Base-by-base conservation (phyloP, 768 basidiomycete species). In the Hygrophorus russula region DNA sequence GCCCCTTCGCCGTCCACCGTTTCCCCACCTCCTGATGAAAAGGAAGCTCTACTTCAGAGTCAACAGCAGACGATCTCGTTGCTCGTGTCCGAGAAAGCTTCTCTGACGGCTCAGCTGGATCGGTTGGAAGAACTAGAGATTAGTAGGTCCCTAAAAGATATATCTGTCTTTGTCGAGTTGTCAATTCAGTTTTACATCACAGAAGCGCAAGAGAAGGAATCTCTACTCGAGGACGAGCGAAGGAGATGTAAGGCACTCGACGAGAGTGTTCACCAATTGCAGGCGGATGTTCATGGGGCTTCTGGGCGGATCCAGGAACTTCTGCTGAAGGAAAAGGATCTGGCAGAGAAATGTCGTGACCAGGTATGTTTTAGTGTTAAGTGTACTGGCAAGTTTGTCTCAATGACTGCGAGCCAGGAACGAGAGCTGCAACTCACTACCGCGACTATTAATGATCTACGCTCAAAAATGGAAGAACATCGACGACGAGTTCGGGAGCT, bases 41-140 rank as follows among this genome's bases (percentile, higher is more conserved):
- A 59, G 36, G 66, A 66, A 41, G 48, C 50, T 1, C 47, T 55
- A 19, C 55, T 65, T 32, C 68, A 73, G 50, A 80, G 71, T 51
- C 80, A 82, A 51, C 78, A 76, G 47, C 79, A 79, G 52, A 84
- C 82, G 0, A 85, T 92, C 45, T 69, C 80, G 36, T 57, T 83
- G n/a, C 67, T 92, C 11, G 84, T 89, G 14, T 70, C 77, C 2
- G 84, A 86, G 53, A 85, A 84, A 58, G 70, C 75, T 5, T 66
- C 71, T 14, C 65, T 86, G 29, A 62, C 66, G 12, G 56, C 70
- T n/a, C 74, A 79, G 33, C 56, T 83, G 33, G 70, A 80, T 49
- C 71, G 71, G 40, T 54, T 82, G 36, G 73, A 76, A 35, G 71
- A 66, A 37, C 58, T 73, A n/a, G 81, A 84, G 54, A 61, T 67